Conservation (phyloP, 2,329 filamentous ascomycete species). For the Fusarium transvaalense region DNA sequence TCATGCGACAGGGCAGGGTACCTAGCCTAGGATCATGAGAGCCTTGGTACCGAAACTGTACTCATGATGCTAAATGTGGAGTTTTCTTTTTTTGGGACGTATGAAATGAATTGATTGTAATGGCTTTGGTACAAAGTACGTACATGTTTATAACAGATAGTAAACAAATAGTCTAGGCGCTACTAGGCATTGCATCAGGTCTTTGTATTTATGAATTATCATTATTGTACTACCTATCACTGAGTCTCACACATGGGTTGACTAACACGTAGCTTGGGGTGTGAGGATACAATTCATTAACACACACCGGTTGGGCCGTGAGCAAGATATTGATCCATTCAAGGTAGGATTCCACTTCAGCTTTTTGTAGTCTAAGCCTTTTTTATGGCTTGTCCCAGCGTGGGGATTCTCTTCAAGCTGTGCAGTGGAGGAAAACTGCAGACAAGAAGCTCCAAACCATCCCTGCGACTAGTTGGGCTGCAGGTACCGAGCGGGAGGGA, state of each 20-base stretch:
- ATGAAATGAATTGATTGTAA: conserved; percentile 20
- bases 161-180: conserved; percentile 17
- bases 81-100: conserved; percentile 8
- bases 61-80: conserved; percentile 23
- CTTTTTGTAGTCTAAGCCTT: conserved; percentile 17
- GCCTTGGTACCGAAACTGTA: conserved; percentile 21
- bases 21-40: conserved; percentile 27
- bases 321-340: conserved; percentile 10
- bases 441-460: conserved; percentile 21
- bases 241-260: not conserved
- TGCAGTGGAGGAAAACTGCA: conserved; percentile 33
- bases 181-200: conserved; percentile 5
- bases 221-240: conserved; percentile 1
- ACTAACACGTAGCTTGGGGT: conserved; percentile 20
- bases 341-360: conserved; percentile 24
- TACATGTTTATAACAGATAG: conserved; percentile 10
- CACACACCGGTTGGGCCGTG: conserved; percentile 20
- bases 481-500: conserved; percentile 44
- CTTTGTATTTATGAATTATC: conserved; percentile 11
- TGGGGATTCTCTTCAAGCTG: conserved; percentile 17
- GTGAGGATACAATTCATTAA: conserved; percentile 18
- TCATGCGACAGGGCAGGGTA: conserved; percentile 31
- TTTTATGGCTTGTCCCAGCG: conserved; percentile 19
- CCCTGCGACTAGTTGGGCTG: conserved; percentile 43
- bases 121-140: not conserved